phyloP scores from a whole-genome alignment of 257 asterid genomes.

The Ligustrum vulgare region DNA sequence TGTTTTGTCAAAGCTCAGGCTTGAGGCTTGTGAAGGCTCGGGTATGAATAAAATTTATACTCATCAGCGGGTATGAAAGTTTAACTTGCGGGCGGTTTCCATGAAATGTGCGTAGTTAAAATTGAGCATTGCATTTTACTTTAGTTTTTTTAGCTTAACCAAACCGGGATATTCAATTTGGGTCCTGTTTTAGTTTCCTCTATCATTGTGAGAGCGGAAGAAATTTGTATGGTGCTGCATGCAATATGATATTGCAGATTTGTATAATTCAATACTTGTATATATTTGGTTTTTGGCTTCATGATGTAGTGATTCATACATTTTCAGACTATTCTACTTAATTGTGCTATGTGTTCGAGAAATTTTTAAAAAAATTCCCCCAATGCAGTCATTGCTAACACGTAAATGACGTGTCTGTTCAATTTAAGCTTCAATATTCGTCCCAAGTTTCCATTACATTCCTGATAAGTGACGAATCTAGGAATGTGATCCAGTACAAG shows the following conservation, averaged over 20 bases:
- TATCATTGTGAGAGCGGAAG: not conserved
- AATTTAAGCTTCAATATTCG: not conserved
- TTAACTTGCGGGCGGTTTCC: too few relatives aligned
- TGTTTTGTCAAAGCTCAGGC: too few relatives aligned
- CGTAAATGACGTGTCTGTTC: not conserved
- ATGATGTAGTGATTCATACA: not conserved
- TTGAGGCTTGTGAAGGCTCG: too few relatives aligned
- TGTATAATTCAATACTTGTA: not conserved
- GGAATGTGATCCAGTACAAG: too few relatives aligned
- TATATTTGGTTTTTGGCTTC: not conserved
- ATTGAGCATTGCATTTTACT: too few relatives aligned
- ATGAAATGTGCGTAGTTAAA: too few relatives aligned
- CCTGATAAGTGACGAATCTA: too few relatives aligned
- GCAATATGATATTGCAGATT: not conserved
- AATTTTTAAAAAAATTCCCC: not conserved
- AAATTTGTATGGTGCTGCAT: not conserved
- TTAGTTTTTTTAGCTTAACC: too few relatives aligned
- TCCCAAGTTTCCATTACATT: not conserved
- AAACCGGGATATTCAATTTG: too few relatives aligned
- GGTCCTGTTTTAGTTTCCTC: not conserved
- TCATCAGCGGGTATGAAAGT: too few relatives aligned
- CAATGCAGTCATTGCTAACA: not conserved
- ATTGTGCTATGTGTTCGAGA: not conserved
- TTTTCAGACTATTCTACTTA: not conserved
- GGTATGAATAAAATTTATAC: too few relatives aligned